phyloP scores from a whole-genome alignment of 495 filamentous ascomycete genomes.

The Opeltia flavorubescens region DNA sequence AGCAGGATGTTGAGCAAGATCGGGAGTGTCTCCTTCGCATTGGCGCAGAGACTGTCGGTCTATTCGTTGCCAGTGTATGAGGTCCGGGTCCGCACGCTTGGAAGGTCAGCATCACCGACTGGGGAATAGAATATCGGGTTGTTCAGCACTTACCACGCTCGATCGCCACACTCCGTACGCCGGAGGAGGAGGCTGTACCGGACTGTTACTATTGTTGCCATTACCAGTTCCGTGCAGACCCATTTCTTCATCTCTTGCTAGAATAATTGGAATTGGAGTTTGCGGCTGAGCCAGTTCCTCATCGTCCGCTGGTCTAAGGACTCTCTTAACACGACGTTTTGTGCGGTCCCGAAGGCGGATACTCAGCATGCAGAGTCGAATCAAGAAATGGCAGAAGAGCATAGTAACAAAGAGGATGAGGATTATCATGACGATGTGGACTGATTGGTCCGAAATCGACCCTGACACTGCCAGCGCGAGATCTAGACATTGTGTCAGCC shows the following conservation, averaged over 20 bases:
- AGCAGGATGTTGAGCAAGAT: background rate
- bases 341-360: constrained; percentile 26
- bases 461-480: constrained; percentile 52
- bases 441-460: constrained; percentile 38
- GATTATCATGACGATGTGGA: constrained; percentile 64
- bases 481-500: constrained; percentile 31
- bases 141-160: constrained; percentile 46
- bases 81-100: constrained; percentile 62
- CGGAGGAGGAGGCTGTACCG: constrained; percentile 44
- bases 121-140: background rate
- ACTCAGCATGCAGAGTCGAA: constrained; percentile 53
- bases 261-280: constrained; percentile 46
- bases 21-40: background rate
- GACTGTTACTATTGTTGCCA: constrained; percentile 1
- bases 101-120: background rate
- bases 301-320: constrained; percentile 25
- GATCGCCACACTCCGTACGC: constrained; percentile 80
- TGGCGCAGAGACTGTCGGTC: constrained; percentile 9
- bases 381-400: constrained; percentile 64
- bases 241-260: constrained; percentile 49
- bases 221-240: constrained; percentile 13
- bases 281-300: constrained; percentile 45
- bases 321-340: constrained; percentile 12
- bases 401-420: constrained; percentile 58
- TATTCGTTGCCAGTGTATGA: constrained; percentile 65